Evolutionary conservation across 129 eudicot species (phyloP).

Genomic region (Pittosporum tobira): DNA sequence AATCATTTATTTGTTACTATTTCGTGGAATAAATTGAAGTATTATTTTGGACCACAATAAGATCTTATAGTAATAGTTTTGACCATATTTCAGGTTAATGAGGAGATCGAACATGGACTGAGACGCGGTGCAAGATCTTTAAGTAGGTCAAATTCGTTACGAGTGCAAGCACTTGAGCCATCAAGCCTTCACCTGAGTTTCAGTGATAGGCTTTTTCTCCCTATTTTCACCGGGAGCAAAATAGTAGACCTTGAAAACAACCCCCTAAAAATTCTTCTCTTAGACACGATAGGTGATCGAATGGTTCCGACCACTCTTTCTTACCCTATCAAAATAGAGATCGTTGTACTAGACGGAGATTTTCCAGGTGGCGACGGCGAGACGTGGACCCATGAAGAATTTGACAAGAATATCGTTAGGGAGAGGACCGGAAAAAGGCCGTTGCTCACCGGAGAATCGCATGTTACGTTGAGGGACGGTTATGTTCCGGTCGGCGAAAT

Average conservation of each 20-base stretch:
- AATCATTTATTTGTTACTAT: too few relatives aligned
- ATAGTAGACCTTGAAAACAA: slow-evolving; percentile 19
- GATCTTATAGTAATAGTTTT: not conserved
- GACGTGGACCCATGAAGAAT: slow-evolving; percentile 49
- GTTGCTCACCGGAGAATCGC: slow-evolving; percentile 51
- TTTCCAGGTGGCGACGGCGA: slow-evolving; percentile 28
- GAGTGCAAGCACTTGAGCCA: slow-evolving; percentile 35
- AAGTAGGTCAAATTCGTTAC: slow-evolving; percentile 30
- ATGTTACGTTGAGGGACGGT: slow-evolving; percentile 46
- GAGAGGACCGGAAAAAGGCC: slow-evolving; percentile 71
- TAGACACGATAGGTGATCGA: slow-evolving; percentile 18
- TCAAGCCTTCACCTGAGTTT: slow-evolving; percentile 42
- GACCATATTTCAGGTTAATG: slow-evolving; percentile 35
- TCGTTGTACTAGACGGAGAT: slow-evolving; percentile 71
- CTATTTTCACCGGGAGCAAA: slow-evolving; percentile 57
- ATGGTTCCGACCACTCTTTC: slow-evolving; percentile 20
- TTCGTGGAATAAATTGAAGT: too few relatives aligned
- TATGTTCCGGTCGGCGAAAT: slow-evolving; percentile 37
- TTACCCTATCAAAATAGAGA: slow-evolving; percentile 41
- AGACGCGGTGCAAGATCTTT: slow-evolving; percentile 18
- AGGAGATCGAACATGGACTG: slow-evolving; percentile 59
- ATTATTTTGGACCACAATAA: too few relatives aligned
- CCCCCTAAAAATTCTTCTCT: slow-evolving; percentile 29
- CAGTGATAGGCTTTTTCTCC: slow-evolving; percentile 26
- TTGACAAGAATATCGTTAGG: slow-evolving; percentile 41